These are phyloP conservation scores for Rubroboletus satanas DNA, from an alignment of 768 basidiomycete species.

Conservation along the genomic window DNA sequence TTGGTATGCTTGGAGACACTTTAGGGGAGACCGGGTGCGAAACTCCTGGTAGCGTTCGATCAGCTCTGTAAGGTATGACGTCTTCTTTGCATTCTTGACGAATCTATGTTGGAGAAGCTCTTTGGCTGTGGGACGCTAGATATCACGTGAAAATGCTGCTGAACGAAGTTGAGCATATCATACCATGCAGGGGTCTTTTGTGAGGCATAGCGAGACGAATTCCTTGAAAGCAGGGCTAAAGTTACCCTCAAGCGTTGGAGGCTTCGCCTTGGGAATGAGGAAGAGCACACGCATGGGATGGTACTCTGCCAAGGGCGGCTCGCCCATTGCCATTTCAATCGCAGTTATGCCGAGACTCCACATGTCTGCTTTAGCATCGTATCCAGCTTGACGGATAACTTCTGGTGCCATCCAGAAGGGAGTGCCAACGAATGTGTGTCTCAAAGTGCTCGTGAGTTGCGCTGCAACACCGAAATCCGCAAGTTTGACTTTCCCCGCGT, in stretches of 20 bases:
- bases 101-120: constrained; percentile 94
- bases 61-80: constrained; percentile 78
- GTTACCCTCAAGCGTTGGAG: constrained; percentile 82
- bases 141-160: constrained; percentile 12
- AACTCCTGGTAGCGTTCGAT: constrained; percentile 85
- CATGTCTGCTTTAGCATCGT: constrained; percentile 94
- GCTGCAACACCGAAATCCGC: constrained; percentile 99
- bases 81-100: constrained; percentile 80
- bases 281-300: constrained; percentile 99
- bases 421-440: constrained; percentile 97
- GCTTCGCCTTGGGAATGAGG: constrained; percentile 94
- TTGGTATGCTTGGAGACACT: constrained; percentile 51
- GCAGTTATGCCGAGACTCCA: constrained; percentile 98
- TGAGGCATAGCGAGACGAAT: constrained; percentile 85
- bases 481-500: constrained; percentile 90
- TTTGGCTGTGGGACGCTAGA: constrained; percentile 82
- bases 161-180: constrained; percentile 22
- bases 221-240: constrained; percentile 90
- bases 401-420: constrained; percentile 99
- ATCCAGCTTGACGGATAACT: constrained; percentile 95
- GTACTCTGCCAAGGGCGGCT: constrained; percentile 94
- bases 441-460: constrained; percentile 87
- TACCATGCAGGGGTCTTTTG: constrained; percentile 84
- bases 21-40: constrained; percentile 56
- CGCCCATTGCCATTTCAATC: constrained; percentile 97